A percentile compares a stretch with the other conserved stretches of the same genome.
phyloP scores from a whole-genome alignment of 2,329 filamentous ascomycete species.

The Scedosporium dehoogii region DNA sequence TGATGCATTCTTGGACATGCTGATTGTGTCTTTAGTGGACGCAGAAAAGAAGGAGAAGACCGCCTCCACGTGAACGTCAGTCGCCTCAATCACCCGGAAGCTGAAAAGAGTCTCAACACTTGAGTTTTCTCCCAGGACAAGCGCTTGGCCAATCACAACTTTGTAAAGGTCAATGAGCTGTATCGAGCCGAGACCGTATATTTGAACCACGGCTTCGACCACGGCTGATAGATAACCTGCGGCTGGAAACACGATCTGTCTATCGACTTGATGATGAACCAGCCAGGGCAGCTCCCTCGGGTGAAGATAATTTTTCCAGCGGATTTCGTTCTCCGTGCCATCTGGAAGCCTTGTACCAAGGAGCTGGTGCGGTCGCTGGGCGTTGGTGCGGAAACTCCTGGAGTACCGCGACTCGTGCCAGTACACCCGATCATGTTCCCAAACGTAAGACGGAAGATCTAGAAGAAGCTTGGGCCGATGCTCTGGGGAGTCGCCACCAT shows the following conservation, averaged over 20 bases:
- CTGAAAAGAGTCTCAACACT: background rate
- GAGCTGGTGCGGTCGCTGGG: conserved; percentile 19
- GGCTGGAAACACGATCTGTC: conserved; percentile 32
- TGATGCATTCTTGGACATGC: background rate
- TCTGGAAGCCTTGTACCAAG: conserved; percentile 34
- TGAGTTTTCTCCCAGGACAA: background rate
- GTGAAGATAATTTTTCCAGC: conserved; percentile 40
- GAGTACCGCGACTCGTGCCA: conserved; percentile 43
- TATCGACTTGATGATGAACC: background rate
- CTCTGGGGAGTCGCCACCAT: background rate
- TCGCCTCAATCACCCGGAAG: background rate
- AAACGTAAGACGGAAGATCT: conserved; percentile 41
- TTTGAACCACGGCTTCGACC: conserved; percentile 33
- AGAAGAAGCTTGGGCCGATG: conserved; percentile 12
- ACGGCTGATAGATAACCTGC: conserved; percentile 41
- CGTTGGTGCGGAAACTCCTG: conserved; percentile 2
- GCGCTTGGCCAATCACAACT: background rate
- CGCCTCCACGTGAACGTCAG: background rate
- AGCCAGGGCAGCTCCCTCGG: conserved; percentile 38
- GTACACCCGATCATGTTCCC: conserved; percentile 41
- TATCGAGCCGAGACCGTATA: background rate
- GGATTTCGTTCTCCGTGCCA: conserved; percentile 32
- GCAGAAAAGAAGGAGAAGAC: background rate
- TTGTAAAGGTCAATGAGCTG: background rate
- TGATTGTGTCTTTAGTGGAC: background rate